These are phyloP conservation scores for Russula lepida DNA, from an alignment of 768 basidiomycete genomes.

Conservation along the genomic window DNA sequence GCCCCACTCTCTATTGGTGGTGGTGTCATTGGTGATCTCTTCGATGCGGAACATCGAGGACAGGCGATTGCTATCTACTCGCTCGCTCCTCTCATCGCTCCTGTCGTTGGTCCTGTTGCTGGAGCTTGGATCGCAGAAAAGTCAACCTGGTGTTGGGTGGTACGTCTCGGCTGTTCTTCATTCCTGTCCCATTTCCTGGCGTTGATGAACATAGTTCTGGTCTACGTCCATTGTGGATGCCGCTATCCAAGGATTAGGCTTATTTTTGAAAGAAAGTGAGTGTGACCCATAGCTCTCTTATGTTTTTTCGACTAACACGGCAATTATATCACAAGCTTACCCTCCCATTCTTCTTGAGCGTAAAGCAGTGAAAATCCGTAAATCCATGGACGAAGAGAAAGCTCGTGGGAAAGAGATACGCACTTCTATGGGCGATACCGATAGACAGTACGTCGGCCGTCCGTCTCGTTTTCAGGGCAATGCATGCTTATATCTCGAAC, in stretches of 20 bases:
- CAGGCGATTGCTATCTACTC: conserved; percentile 57
- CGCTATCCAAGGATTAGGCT: conserved; percentile 43
- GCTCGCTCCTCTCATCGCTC: conserved; percentile 35
- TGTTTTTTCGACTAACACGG: neutral
- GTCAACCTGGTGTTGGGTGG: conserved; percentile 65
- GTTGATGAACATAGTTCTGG: conserved; percentile 44
- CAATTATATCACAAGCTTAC: conserved; percentile 21
- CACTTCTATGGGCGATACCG: conserved; percentile 38
- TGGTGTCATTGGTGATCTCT: conserved; percentile 45
- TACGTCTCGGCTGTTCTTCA: conserved; percentile 25
- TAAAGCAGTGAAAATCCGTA: conserved; percentile 43
- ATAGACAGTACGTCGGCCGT: conserved; percentile 35
- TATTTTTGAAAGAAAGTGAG: conserved; percentile 58
- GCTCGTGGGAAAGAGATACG: conserved; percentile 31
- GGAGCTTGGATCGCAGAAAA: conserved; percentile 59
- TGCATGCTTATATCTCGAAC: neutral
- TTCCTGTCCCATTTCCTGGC: neutral
- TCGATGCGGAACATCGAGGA: conserved; percentile 55
- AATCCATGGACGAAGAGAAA: conserved; percentile 42
- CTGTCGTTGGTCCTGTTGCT: conserved; percentile 55
- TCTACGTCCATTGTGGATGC: conserved; percentile 53
- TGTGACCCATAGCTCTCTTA: neutral
- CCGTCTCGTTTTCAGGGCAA: neutral
- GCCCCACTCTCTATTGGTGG: conserved; percentile 61
- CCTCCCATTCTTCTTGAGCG: conserved; percentile 34